A percentile compares a stretch with the other conserved stretches of the same genome.
These are phyloP conservation scores for Aspergillus homomorphus DNA, from an alignment of 495 filamentous ascomycete genomes.

Conservation along the genomic window DNA sequence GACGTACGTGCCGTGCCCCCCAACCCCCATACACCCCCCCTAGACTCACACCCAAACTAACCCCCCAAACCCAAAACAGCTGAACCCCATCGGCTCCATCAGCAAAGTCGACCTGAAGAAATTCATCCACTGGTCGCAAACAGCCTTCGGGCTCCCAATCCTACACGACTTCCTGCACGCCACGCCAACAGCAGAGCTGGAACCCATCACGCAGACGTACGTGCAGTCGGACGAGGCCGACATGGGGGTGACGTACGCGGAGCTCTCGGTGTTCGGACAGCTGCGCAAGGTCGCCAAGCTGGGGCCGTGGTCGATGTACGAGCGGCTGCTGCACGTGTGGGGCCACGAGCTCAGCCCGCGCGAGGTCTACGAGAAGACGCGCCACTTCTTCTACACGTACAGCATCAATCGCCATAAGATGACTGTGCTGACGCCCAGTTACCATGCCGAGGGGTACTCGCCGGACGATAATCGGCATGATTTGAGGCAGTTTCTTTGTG, in stretches of 20 bases:
- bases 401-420: constrained; percentile 64
- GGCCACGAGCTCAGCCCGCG: constrained; percentile 45
- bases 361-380: constrained; percentile 59
- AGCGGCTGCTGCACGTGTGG: constrained; percentile 69
- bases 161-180: constrained; percentile 72
- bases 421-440: constrained; percentile 61
- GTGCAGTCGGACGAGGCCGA: constrained; percentile 65
- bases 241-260: constrained; percentile 62
- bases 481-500: constrained; percentile 55
- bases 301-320: constrained; percentile 69
- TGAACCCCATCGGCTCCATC: constrained; percentile 72
- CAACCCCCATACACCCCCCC: neutral
- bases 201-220: constrained; percentile 64
- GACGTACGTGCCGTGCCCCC: constrained; percentile 38
- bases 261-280: constrained; percentile 56
- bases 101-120: constrained; percentile 71
- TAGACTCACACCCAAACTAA: constrained; percentile 5
- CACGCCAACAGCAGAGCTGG: constrained; percentile 77
- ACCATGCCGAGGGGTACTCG: constrained; percentile 53
- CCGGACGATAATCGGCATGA: constrained; percentile 72
- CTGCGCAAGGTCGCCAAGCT: constrained; percentile 71
- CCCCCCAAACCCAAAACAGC: constrained; percentile 15
- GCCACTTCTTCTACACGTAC: constrained; percentile 60
- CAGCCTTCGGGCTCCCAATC: constrained; percentile 65
- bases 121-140: constrained; percentile 67